Conservation (phyloP, 2,329 filamentous ascomycete species). For the Aspergillus tamarii region DNA sequence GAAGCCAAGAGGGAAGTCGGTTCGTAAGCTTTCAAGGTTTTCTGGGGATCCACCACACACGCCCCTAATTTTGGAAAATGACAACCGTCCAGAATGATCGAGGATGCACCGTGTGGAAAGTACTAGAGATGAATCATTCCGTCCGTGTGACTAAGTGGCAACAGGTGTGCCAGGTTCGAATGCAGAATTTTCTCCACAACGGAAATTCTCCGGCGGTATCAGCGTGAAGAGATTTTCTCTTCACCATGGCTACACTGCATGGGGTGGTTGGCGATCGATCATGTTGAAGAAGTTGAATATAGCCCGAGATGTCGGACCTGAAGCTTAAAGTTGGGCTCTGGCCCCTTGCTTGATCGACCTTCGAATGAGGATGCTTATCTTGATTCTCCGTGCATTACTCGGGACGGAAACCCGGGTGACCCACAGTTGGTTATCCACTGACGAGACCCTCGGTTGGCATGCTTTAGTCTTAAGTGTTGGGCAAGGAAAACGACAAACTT, state of each 20-base stretch:
- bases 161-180: neutral
- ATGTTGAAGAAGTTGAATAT: neutral
- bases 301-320: neutral
- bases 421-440: neutral
- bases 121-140: neutral
- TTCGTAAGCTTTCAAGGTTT: neutral
- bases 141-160: neutral
- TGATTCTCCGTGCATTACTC: neutral
- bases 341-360: neutral
- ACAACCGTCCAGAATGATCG: neutral
- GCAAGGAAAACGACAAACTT: neutral
- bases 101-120: neutral
- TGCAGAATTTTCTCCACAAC: neutral
- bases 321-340: neutral
- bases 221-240: constrained; percentile 8
- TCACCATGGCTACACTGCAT: neutral
- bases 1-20: neutral
- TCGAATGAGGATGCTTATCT: neutral
- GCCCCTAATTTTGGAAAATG: neutral
- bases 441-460: neutral
- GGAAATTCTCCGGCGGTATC: neutral
- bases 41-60: neutral
- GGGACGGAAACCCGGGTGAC: neutral
- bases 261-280: neutral
- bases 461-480: neutral